Evolutionary conservation across 2,329 filamentous ascomycete genomes (phyloP), one percentile per base, ranked within the genome.

Genomic region (Curvularia eragrostidis): DNA sequence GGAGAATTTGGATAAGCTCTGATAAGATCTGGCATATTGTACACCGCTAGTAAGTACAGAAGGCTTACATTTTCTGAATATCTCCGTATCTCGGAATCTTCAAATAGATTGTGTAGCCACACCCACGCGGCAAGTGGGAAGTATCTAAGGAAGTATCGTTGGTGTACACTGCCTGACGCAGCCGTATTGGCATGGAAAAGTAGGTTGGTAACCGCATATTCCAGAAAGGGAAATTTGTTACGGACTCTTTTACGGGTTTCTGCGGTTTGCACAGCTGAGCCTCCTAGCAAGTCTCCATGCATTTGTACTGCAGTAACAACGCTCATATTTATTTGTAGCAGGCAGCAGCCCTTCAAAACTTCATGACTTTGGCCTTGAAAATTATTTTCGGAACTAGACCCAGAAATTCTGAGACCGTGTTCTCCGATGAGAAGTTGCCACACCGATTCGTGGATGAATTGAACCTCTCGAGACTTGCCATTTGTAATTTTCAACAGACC

Each of bases 181-280:
- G 80, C 78, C 30, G 21, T 26, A 41, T 83, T 64, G 9, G 81
- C 75, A 56, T 84, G 81, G 43, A 66, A 57, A 15, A 83, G 65
- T 10, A 82, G 36, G 50, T 80, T 72, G 3, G 67, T 59, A 3
- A 21, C 19, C 4, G 81, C 77, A 64, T 84, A 84, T 48, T 78
- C 61, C 5, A 86, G 67, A 46, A 86, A 83, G 1, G 82, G 79
- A 52, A 76, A 80, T n/a, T 60, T 62, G 3, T 50, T 5, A 3
- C 21, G 58, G 15, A 68, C 62, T 34, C 28, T 26, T n/a, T 52
- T 52, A 42, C 60, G 62, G 8, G 58, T 1, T 34, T 2, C 28
- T 48, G 23, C 30, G 28, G 62, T 52, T 30, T 58, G 3, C 15
- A 0, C 28, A 5, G 34, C 43, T 23, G 53, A 58, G 1, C 59